Percentiles rank a stretch among this genome's conserved stretches.
phyloP scores from a whole-genome alignment of 2,329 filamentous ascomycete genomes.

The Hypoxylon sp. region DNA sequence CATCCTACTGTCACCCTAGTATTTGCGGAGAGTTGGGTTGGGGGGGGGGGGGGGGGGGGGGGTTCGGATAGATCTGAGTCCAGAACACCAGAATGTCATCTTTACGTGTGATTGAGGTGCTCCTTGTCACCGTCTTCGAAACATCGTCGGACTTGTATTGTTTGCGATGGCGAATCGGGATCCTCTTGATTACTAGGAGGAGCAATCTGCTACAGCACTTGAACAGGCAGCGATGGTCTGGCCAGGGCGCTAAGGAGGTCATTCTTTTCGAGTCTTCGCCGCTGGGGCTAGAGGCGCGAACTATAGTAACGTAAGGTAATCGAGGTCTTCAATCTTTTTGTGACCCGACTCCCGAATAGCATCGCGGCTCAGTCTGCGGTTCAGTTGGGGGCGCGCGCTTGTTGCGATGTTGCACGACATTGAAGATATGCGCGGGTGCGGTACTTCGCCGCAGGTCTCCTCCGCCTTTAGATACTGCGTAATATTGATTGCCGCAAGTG shows the following conservation, averaged over 20 bases:
- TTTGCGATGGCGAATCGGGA: not conserved
- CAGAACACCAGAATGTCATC: constrained; percentile 6
- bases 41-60: no score
- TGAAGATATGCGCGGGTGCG: not conserved
- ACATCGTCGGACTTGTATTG: constrained; percentile 17
- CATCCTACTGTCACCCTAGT: constrained; percentile 17
- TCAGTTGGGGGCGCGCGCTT: constrained; percentile 13
- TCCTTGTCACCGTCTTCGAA: constrained; percentile 18
- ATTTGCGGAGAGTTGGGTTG: constrained; percentile 6
- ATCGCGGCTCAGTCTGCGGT: constrained; percentile 14
- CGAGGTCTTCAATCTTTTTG: constrained; percentile 2
- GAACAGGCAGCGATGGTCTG: constrained; percentile 7
- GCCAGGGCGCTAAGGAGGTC: constrained; percentile 4
- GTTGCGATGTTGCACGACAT: constrained; percentile 10
- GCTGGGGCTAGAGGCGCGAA: constrained; percentile 1
- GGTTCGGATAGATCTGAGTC: constrained; percentile 3
- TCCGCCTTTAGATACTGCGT: no score
- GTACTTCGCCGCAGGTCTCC: constrained; percentile 7
- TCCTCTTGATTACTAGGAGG: constrained; percentile 7
- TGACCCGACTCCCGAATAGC: not conserved
- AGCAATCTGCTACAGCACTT: constrained; percentile 21
- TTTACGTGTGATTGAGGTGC: not conserved
- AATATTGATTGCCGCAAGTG: no score
- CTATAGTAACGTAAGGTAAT: no score
- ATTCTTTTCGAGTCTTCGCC: not conserved